Percentiles rank a stretch among this genome's conserved stretches.
These are phyloP conservation scores for Fraxinus xanthoxyloides DNA, from an alignment of 305 asterid genomes.

Conservation along the genomic window DNA sequence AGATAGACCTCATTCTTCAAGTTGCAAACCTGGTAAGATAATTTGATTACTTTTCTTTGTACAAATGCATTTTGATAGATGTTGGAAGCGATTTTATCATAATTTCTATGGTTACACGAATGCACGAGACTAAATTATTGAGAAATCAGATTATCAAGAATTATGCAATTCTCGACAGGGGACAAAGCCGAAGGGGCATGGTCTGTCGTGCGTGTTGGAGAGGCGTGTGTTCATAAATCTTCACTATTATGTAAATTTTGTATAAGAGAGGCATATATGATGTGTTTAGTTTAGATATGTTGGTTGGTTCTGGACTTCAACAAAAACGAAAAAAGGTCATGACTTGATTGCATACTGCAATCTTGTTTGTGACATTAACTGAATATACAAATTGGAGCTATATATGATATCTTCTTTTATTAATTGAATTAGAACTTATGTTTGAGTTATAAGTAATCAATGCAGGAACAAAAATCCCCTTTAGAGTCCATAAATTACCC, in stretches of 20 bases:
- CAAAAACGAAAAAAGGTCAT: too few relatives aligned
- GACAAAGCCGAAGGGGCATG: background rate
- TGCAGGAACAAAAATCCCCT: background rate
- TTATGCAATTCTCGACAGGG: background rate
- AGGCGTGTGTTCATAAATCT: too few relatives aligned
- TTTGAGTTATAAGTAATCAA: background rate
- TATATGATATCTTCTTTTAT: background rate
- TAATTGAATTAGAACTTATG: background rate
- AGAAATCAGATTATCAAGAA: background rate
- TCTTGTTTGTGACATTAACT: too few relatives aligned
- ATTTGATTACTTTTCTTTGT: background rate
- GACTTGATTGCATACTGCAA: too few relatives aligned
- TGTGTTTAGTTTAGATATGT: too few relatives aligned
- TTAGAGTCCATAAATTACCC: background rate
- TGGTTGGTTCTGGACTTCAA: too few relatives aligned
- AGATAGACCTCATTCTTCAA: constrained; percentile 40
- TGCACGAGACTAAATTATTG: background rate
- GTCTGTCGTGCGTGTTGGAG: background rate
- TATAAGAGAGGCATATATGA: too few relatives aligned
- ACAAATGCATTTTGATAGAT: background rate
- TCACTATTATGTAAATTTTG: too few relatives aligned
- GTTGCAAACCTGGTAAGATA: constrained; percentile 44
- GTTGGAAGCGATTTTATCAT: background rate
- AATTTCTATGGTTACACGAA: background rate
- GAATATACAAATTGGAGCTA: too few relatives aligned